Evolutionary conservation across 805 yeast genomes (phyloP).

Genomic region (Pichia cabralensis): DNA sequence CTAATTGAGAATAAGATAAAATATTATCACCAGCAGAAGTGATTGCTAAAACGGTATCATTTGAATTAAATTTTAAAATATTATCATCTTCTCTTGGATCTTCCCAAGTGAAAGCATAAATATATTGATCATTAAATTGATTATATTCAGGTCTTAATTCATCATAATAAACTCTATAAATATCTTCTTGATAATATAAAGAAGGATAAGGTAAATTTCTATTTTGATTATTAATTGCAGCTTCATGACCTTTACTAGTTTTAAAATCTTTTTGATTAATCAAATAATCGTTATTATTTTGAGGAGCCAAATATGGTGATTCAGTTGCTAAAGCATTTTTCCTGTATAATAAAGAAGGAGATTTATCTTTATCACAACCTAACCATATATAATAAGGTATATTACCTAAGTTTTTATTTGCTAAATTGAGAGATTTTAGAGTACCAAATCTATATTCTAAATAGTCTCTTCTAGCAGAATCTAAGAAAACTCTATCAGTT

Average conservation of each 20-base stretch:
- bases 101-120: conserved; percentile 87
- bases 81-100: conserved; percentile 75
- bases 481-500: conserved; percentile 69
- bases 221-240: conserved; percentile 51
- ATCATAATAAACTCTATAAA: conserved; percentile 75
- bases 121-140: conserved; percentile 70
- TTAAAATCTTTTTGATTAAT: conserved; percentile 26
- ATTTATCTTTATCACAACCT: conserved; percentile 56
- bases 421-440: conserved; percentile 58
- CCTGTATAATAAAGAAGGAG: conserved; percentile 38
- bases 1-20: conserved; percentile 60
- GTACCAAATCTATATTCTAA: conserved; percentile 79
- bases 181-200: conserved; percentile 64
- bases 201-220: conserved; percentile 73
- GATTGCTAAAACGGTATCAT: conserved; percentile 71
- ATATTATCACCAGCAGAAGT: conserved; percentile 85
- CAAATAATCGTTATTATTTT: conserved; percentile 18
- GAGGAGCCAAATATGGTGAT: conserved; percentile 71
- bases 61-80: conserved; percentile 47
- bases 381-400: conserved; percentile 82
- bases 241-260: conserved; percentile 65
- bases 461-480: conserved; percentile 73
- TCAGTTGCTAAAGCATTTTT: conserved; percentile 70
- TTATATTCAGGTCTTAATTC: conserved; percentile 56
- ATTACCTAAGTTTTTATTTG: conserved; percentile 55